Evolutionary conservation across 2,329 filamentous ascomycete genomes (phyloP).

Genomic region (Aspergillus ruber): DNA sequence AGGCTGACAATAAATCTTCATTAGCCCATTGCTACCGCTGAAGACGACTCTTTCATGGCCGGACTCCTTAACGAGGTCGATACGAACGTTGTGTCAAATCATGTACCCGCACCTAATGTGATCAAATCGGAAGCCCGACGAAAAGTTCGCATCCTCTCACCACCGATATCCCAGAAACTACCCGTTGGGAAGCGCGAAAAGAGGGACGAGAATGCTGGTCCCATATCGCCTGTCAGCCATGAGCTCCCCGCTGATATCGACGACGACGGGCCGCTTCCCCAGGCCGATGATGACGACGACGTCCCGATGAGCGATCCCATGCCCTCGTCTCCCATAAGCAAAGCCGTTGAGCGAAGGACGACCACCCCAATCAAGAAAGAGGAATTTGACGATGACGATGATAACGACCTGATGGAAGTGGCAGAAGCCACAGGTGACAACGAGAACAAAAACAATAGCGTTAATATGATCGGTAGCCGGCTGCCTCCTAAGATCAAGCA

Average conservation of each 20-base stretch:
- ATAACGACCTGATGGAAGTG: conserved; percentile 80
- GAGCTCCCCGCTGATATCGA: conserved; percentile 38
- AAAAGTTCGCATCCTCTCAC: conserved; percentile 74
- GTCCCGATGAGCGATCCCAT: conserved; percentile 79
- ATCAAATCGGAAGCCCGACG: conserved; percentile 70
- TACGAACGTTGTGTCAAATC: conserved; percentile 59
- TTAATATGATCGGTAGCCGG: conserved; percentile 79
- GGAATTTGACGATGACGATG: conserved; percentile 62
- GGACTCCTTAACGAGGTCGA: conserved; percentile 84
- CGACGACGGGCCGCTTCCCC: conserved; percentile 51
- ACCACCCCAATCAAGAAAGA: conserved; percentile 52
- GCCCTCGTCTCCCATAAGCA: conserved; percentile 79
- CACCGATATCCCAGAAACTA: conserved; percentile 54
- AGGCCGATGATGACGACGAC: conserved; percentile 63
- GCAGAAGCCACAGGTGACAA: conserved; percentile 63
- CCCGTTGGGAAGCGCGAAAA: conserved; percentile 47
- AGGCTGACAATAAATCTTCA: conserved; percentile 17
- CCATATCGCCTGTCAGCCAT: conserved; percentile 39
- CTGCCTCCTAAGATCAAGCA: conserved; percentile 70
- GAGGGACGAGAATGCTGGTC: conserved; percentile 38
- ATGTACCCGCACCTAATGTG: conserved; percentile 52
- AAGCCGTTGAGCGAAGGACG: conserved; percentile 66
- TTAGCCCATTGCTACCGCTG: conserved; percentile 70
- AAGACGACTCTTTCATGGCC: conserved; percentile 81
- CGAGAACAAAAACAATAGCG: conserved; percentile 59